A percentile compares a stretch with the other conserved stretches of the same genome.
These are phyloP conservation scores for Paecilomyces niveus DNA, from an alignment of 2,329 filamentous ascomycete genomes.

Conservation along the genomic window DNA sequence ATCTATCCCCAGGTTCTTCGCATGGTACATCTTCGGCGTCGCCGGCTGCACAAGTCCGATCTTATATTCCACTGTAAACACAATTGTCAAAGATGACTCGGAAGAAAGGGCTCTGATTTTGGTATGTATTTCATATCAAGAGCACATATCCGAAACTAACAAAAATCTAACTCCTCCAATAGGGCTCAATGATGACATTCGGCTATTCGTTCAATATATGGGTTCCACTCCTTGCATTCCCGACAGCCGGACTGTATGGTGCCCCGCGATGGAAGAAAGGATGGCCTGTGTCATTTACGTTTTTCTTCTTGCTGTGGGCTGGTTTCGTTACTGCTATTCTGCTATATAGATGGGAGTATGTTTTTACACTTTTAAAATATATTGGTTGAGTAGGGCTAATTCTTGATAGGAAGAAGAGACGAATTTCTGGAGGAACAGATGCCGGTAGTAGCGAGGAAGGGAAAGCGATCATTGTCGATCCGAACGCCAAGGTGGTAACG, in stretches of 20 bases:
- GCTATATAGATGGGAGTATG: not conserved
- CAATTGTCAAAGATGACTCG: conserved; percentile 28
- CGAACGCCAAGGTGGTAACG: not conserved
- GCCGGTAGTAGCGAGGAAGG: not conserved
- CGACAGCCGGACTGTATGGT: conserved; percentile 34
- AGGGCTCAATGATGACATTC: conserved; percentile 43
- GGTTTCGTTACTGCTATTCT: not conserved
- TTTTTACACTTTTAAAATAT: not conserved
- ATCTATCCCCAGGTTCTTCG: conserved; percentile 25
- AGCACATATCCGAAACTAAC: too few relatives aligned
- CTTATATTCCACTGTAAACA: conserved; percentile 39
- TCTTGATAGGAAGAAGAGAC: not conserved
- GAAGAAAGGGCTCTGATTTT: conserved; percentile 33
- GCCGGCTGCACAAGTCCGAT: conserved; percentile 36
- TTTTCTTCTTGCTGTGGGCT: conserved; percentile 39
- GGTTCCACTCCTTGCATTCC: conserved; percentile 39
- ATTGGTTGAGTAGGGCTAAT: not conserved
- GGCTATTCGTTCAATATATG: conserved; percentile 42
- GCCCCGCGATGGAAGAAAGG: conserved; percentile 44
- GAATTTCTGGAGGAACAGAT: not conserved
- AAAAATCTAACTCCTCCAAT: not conserved
- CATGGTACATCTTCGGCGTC: conserved; percentile 38
- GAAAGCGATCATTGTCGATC: not conserved
- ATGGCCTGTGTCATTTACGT: conserved; percentile 42
- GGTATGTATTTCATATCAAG: not conserved